Percentiles rank a stretch among this genome's conserved stretches.
These are phyloP conservation scores for Galeopsis tetrahit DNA, from an alignment of 257 asterid species.

Conservation along the genomic window DNA sequence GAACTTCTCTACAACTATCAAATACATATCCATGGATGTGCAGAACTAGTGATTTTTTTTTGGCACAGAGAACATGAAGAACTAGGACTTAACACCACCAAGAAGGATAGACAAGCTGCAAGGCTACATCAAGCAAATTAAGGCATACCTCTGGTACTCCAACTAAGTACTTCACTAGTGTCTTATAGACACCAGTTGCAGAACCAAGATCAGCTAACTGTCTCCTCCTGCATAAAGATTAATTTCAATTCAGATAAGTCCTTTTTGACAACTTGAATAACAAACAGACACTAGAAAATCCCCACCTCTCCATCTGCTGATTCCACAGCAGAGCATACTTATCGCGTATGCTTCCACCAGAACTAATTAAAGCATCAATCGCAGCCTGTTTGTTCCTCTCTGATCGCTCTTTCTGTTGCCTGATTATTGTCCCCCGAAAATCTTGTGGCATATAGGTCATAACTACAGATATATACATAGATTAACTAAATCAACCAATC, in stretches of 20 bases:
- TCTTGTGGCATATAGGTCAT: slow-evolving; percentile 99
- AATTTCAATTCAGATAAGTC: slow-evolving; percentile 15
- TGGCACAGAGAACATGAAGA: slow-evolving; percentile 16
- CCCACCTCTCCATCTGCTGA: slow-evolving; percentile 95
- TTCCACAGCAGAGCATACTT: slow-evolving; percentile 84
- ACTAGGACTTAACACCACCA: slow-evolving; percentile 16
- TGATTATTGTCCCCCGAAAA: slow-evolving; percentile 87
- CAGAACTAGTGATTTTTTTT: slow-evolving; percentile 3
- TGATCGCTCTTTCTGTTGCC: slow-evolving; percentile 98
- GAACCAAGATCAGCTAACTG: slow-evolving; percentile 97
- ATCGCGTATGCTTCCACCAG: slow-evolving; percentile 92
- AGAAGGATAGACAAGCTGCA: neutral
- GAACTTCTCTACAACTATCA: slow-evolving; percentile 8
- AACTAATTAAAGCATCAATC: slow-evolving; percentile 72
- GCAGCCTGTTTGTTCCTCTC: slow-evolving; percentile 96
- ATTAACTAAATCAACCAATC: slow-evolving; percentile 16
- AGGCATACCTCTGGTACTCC: slow-evolving; percentile 94
- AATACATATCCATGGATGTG: slow-evolving; percentile 17
- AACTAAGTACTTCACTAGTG: slow-evolving; percentile 91
- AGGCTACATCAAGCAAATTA: slow-evolving; percentile 26
- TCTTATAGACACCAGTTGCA: slow-evolving; percentile 96
- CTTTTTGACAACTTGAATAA: slow-evolving; percentile 16
- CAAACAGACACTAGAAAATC: slow-evolving; percentile 7
- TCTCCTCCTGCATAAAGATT: slow-evolving; percentile 68
- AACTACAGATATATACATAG: slow-evolving; percentile 50